Evolutionary conservation across 345 rosid species (phyloP).

Genomic region (Salix udensis): DNA sequence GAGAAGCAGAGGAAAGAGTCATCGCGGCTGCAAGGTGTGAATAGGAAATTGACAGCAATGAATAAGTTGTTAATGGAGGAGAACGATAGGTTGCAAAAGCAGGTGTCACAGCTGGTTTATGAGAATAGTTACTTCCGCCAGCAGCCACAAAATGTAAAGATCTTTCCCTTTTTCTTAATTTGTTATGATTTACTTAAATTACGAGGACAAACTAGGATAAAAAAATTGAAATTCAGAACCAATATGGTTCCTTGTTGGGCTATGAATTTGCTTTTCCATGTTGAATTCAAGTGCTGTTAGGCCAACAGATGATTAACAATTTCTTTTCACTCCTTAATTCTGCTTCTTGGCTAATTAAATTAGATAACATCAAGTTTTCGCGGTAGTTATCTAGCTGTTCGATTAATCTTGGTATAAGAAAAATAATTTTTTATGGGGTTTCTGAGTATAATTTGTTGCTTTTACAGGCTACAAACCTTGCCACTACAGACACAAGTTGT

Average conservation of each 20-base stretch:
- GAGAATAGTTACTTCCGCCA: constrained; percentile 97
- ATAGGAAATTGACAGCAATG: constrained; percentile 91
- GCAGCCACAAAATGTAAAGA: constrained; percentile 71
- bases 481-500: constrained; percentile 95
- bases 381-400: not conserved
- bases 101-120: constrained; percentile 91
- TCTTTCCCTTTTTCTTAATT: not conserved
- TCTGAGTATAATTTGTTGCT: constrained; percentile 7
- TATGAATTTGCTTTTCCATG: not conserved
- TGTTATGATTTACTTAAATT: not conserved
- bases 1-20: constrained; percentile 99
- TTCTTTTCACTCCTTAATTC: not conserved
- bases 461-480: constrained; percentile 66
- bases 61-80: constrained; percentile 98
- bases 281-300: not conserved
- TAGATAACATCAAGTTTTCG: not conserved
- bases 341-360: not conserved
- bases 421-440: not conserved
- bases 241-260: not conserved
- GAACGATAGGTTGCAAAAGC: constrained; percentile 97
- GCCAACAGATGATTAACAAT: not conserved
- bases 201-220: not conserved
- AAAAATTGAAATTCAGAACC: not conserved
- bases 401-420: not conserved
- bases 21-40: constrained; percentile 95